phyloP scores from a whole-genome alignment of 2,329 filamentous ascomycete species.

The Arachnomyces sp. region DNA sequence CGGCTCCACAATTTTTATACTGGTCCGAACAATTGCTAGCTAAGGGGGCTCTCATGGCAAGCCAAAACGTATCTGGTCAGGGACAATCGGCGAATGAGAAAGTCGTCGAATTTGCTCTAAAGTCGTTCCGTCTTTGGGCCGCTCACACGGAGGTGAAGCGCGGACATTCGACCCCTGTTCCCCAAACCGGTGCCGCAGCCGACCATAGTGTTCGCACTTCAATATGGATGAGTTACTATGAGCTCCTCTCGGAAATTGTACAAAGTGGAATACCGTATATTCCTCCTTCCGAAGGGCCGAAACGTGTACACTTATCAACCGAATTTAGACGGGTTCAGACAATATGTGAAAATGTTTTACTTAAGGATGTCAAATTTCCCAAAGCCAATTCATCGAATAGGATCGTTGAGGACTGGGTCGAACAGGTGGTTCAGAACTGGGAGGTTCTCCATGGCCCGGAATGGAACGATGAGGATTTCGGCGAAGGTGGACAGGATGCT shows the following conservation, averaged over 20 bases:
- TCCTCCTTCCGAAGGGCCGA: constrained; percentile 27
- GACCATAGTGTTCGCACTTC: constrained; percentile 29
- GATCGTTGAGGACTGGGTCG: constrained; percentile 74
- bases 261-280: constrained; percentile 42
- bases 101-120: constrained; percentile 33
- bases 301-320: constrained; percentile 56
- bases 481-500: constrained; percentile 67
- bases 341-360: constrained; percentile 68
- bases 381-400: constrained; percentile 68
- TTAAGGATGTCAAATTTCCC: constrained; percentile 75
- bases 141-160: constrained; percentile 29
- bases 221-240: constrained; percentile 82
- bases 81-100: constrained; percentile 16
- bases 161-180: constrained; percentile 14
- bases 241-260: constrained; percentile 66
- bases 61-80: constrained; percentile 37
- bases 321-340: constrained; percentile 74
- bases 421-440: constrained; percentile 79
- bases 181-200: constrained; percentile 13
- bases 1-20: constrained; percentile 58
- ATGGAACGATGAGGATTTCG: constrained; percentile 75
- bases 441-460: constrained; percentile 65
- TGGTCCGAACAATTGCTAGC: constrained; percentile 74
- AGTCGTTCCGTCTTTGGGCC: constrained; percentile 42
- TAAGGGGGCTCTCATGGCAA: constrained; percentile 63